phyloP scores from a whole-genome alignment of 192 early-diverging fungal species.

The Rhizophagus sp. region DNA sequence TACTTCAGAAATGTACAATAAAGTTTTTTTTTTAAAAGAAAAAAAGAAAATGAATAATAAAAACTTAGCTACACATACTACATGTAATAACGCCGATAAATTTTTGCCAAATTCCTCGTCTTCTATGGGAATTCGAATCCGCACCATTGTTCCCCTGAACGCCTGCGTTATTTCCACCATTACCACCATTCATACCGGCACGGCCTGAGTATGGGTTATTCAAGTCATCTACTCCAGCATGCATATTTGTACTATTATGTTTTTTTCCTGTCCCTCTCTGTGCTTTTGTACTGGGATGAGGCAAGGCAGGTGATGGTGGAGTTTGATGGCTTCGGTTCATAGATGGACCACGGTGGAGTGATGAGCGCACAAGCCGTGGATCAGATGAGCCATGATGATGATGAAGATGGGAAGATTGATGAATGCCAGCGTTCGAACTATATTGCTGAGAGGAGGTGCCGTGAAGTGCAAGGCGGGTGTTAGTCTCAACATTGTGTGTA shows the following conservation, averaged over 20 bases:
- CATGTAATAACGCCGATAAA: slow-evolving; percentile 48
- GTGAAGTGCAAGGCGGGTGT: slow-evolving; percentile 25
- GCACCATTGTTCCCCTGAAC: slow-evolving; percentile 24
- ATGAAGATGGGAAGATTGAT: slow-evolving; percentile 24
- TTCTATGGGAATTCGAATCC: slow-evolving; percentile 29
- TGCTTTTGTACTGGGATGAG: slow-evolving; percentile 5
- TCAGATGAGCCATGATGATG: slow-evolving; percentile 26
- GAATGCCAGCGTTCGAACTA: slow-evolving; percentile 28
- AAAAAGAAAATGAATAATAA: slow-evolving; percentile 8
- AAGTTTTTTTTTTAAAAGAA: background rate
- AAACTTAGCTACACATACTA: slow-evolving; percentile 42
- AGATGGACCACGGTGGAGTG: slow-evolving; percentile 26
- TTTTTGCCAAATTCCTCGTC: slow-evolving; percentile 42
- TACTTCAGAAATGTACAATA: background rate
- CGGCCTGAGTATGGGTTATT: slow-evolving; percentile 20
- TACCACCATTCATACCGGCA: slow-evolving; percentile 25
- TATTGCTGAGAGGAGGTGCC: slow-evolving; percentile 32
- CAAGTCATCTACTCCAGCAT: slow-evolving; percentile 24
- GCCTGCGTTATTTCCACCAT: slow-evolving; percentile 21
- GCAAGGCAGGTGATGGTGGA: slow-evolving; percentile 10
- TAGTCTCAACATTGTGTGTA: slow-evolving; percentile 27
- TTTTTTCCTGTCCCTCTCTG: background rate
- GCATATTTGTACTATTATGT: slow-evolving; percentile 10
- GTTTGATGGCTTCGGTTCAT: slow-evolving; percentile 25
- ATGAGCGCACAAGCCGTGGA: slow-evolving; percentile 24